phyloP scores from a whole-genome alignment of 805 yeast species.

The Myxozyma nipponensis region DNA sequence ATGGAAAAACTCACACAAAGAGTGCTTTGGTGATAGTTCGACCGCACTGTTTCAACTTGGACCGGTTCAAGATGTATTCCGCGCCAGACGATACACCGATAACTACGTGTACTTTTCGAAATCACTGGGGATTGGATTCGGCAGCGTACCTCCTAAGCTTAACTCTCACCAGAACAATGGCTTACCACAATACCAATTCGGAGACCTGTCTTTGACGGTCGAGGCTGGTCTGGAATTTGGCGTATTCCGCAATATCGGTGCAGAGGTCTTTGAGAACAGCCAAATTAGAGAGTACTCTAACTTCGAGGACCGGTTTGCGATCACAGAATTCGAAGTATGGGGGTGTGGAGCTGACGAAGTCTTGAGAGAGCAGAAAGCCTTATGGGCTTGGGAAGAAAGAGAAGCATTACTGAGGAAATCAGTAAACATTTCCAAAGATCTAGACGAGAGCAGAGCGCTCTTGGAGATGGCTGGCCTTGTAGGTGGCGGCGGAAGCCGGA shows the following conservation, averaged over 20 bases:
- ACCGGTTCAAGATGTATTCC: slow-evolving; percentile 61
- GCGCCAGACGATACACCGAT: slow-evolving; percentile 38
- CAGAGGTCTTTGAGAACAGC: slow-evolving; percentile 41
- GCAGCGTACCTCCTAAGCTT: slow-evolving; percentile 56
- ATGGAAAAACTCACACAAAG: slow-evolving; percentile 73
- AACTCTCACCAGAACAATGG: slow-evolving; percentile 35
- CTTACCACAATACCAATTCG: slow-evolving; percentile 45
- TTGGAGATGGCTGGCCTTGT: slow-evolving; percentile 76
- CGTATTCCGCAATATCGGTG: slow-evolving; percentile 64
- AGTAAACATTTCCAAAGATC: slow-evolving; percentile 59
- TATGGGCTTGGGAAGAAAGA: slow-evolving; percentile 88
- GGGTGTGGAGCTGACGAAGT: slow-evolving; percentile 83
- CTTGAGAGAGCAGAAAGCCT: slow-evolving; percentile 65
- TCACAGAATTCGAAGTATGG: slow-evolving; percentile 83
- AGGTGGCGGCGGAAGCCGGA: slow-evolving; percentile 41
- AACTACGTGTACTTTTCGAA: slow-evolving; percentile 58
- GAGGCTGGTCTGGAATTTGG: slow-evolving; percentile 79
- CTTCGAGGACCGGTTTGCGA: slow-evolving; percentile 66
- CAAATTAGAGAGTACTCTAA: slow-evolving; percentile 35
- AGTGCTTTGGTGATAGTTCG: slow-evolving; percentile 60
- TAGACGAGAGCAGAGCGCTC: slow-evolving; percentile 56
- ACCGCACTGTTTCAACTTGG: slow-evolving; percentile 61
- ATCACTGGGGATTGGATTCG: slow-evolving; percentile 85
- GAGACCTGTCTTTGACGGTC: slow-evolving; percentile 73
- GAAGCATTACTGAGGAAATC: slow-evolving; percentile 77